phyloP scores from a whole-genome alignment of 1,284 basidiomycete genomes.

The Ganoderma leucocontextum region DNA sequence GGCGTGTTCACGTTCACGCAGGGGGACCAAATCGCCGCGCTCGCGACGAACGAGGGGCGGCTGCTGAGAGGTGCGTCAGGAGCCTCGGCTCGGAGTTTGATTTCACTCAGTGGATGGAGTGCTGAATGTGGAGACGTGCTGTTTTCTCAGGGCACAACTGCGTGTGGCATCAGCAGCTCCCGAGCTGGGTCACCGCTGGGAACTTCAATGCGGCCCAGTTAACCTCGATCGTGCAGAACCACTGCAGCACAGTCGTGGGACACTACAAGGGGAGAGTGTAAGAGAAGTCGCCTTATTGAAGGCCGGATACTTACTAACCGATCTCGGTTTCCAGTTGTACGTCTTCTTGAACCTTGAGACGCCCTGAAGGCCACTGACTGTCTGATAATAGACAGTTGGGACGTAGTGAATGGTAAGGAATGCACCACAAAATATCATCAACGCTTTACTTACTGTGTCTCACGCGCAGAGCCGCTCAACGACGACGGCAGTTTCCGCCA shows the following conservation, averaged over 20 bases:
- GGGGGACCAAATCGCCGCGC: conserved; percentile 54
- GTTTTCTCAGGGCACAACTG: conserved; percentile 50
- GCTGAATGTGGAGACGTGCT: neutral
- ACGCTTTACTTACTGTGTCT: neutral
- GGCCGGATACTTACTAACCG: neutral
- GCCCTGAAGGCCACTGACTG: neutral
- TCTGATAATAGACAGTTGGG: conserved; percentile 41
- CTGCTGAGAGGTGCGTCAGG: conserved; percentile 39
- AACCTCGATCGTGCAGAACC: conserved; percentile 52
- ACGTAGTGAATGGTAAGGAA: conserved; percentile 48
- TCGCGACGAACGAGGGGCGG: conserved; percentile 55
- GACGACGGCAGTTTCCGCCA: conserved; percentile 62
- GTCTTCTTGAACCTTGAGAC: conserved; percentile 11
- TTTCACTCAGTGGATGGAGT: neutral
- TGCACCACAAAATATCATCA: neutral
- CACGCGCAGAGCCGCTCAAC: conserved; percentile 56
- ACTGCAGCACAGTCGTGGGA: conserved; percentile 55
- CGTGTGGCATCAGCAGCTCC: conserved; percentile 65
- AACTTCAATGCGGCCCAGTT: conserved; percentile 53
- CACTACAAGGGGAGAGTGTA: conserved; percentile 61
- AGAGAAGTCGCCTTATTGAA: conserved; percentile 28
- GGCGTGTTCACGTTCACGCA: conserved; percentile 55
- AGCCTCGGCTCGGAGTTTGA: neutral
- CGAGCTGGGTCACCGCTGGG: conserved; percentile 57
- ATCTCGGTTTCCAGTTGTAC: conserved; percentile 31